phyloP scores from a whole-genome alignment of 2,329 filamentous ascomycete species.

The Waltergamsia citrina region DNA sequence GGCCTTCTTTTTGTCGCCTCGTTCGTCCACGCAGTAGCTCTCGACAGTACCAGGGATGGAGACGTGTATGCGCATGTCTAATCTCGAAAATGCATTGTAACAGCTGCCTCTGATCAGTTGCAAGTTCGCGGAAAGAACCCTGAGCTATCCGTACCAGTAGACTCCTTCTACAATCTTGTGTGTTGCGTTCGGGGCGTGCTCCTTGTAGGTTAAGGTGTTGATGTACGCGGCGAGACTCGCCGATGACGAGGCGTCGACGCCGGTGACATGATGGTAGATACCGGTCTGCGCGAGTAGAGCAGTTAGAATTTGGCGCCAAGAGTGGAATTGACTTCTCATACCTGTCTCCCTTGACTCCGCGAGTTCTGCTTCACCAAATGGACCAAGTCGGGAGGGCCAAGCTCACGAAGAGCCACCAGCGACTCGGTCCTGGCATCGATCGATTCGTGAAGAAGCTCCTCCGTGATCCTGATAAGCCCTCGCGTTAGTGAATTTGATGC shows the following conservation, averaged over 20 bases:
- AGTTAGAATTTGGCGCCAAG: slow-evolving; percentile 1
- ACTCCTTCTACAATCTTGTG: slow-evolving; percentile 89
- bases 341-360: slow-evolving; percentile 47
- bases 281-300: slow-evolving; percentile 51
- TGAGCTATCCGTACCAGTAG: slow-evolving; percentile 62
- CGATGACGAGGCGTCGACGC: slow-evolving; percentile 93
- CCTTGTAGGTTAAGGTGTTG: slow-evolving; percentile 90
- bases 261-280: slow-evolving; percentile 96
- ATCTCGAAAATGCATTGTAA: slow-evolving; percentile 97
- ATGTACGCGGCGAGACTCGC: slow-evolving; percentile 96
- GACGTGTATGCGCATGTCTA: slow-evolving; percentile 98
- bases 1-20: slow-evolving; percentile 86
- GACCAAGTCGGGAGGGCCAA: slow-evolving; percentile 91
- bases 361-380: slow-evolving; percentile 75
- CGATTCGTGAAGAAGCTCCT: slow-evolving; percentile 85
- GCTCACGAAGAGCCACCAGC: slow-evolving; percentile 74
- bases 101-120: slow-evolving; percentile 39
- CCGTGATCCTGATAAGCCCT: slow-evolving; percentile 62
- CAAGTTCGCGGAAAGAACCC: not conserved
- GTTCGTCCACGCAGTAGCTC: slow-evolving; percentile 94
- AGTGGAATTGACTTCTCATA: too few species aligned
- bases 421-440: slow-evolving; percentile 90
- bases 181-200: slow-evolving; percentile 59
- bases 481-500: slow-evolving; percentile 8
- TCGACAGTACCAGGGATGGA: slow-evolving; percentile 95